Evolutionary conservation across 148 eudicot species (phyloP).

Genomic region (Heliosperma pusillum): DNA sequence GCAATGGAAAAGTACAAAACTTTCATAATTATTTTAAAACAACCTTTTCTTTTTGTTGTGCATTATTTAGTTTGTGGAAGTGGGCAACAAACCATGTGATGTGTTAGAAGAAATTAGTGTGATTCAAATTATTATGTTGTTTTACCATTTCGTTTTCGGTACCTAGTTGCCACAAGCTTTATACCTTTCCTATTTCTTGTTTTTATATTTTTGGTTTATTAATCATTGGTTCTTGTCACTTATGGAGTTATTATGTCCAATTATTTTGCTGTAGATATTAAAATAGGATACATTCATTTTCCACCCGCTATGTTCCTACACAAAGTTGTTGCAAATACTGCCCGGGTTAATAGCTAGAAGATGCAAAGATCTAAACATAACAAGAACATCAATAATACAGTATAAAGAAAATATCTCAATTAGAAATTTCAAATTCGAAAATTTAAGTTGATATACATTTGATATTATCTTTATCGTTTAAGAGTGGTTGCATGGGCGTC

Average conservation of each 20-base stretch:
- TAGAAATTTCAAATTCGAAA: too few relatives aligned
- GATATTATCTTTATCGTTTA: too few relatives aligned
- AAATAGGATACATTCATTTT: too few relatives aligned
- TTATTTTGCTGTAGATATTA: background rate
- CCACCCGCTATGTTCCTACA: too few relatives aligned
- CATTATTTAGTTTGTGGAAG: conserved; percentile 31
- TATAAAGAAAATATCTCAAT: too few relatives aligned
- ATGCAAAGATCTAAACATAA: too few relatives aligned
- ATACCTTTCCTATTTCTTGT: conserved; percentile 2
- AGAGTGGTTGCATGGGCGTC: too few relatives aligned
- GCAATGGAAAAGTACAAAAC: conserved; percentile 7
- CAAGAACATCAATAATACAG: too few relatives aligned
- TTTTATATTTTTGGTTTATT: background rate
- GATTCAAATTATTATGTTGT: conserved; percentile 17
- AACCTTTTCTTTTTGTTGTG: background rate
- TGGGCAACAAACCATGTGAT: conserved; percentile 36
- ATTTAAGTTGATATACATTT: too few relatives aligned
- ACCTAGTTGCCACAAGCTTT: conserved; percentile 1
- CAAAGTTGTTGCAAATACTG: too few relatives aligned
- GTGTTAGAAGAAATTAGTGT: conserved; percentile 17
- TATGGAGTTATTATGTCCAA: too few relatives aligned
- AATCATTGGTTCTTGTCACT: background rate
- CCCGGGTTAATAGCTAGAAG: too few relatives aligned
- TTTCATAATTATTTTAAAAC: conserved; percentile 8
- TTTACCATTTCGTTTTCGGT: background rate